phyloP scores from a whole-genome alignment of 345 rosid genomes.

The Hibiscus tridactylites region DNA sequence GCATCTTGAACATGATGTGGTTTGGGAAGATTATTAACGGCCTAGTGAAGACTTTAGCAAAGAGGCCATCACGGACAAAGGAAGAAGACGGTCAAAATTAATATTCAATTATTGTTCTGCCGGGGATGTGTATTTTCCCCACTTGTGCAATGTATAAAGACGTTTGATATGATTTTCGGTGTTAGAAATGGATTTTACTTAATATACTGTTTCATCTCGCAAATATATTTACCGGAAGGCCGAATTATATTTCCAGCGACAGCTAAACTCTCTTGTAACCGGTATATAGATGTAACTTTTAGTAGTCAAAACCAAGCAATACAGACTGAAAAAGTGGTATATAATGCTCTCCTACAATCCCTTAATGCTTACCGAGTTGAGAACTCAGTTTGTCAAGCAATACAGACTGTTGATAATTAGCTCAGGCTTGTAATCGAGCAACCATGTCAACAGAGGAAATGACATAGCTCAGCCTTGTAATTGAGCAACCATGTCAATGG shows the following conservation, averaged over 20 bases:
- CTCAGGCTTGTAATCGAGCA: not conserved
- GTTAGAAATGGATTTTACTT: not conserved
- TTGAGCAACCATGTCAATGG: not conserved
- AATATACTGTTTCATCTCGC: not conserved
- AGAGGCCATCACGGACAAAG: conserved; percentile 31
- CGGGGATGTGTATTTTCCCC: not conserved
- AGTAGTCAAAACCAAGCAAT: too few species aligned
- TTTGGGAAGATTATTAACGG: conserved; percentile 76
- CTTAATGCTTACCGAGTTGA: not conserved
- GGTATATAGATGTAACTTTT: too few species aligned
- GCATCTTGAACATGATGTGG: conserved; percentile 80
- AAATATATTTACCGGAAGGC: too few species aligned
- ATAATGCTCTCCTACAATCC: not conserved
- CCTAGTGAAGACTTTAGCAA: conserved; percentile 58
- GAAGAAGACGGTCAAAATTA: not conserved
- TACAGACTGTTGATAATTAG: not conserved
- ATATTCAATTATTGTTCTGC: not conserved
- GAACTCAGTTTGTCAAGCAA: not conserved
- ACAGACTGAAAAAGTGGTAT: not conserved
- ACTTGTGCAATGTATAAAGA: not conserved
- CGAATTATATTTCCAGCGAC: too few species aligned
- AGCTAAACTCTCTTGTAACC: too few species aligned
- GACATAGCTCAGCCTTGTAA: not conserved
- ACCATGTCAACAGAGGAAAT: not conserved
- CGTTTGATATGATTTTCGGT: not conserved